Base-by-base conservation (phyloP, 2,329 filamentous ascomycete genomes). In the Botrytis fabae region DNA sequence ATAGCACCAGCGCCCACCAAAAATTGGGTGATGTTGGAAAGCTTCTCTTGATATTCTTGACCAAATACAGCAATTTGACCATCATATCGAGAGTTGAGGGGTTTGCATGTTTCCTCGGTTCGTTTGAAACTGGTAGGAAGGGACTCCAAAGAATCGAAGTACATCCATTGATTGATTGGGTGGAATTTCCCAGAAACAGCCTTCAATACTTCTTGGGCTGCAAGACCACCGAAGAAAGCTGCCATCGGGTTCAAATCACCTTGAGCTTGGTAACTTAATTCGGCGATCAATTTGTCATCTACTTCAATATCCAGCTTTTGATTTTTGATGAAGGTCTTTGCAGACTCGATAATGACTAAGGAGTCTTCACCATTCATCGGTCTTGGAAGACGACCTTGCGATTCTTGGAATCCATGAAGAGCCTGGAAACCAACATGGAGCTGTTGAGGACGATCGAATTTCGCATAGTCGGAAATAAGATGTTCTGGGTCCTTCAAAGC, bases 141-240 rank as follows among this genome's bases (percentile, higher is more conserved):
- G 16, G 96, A 97, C 83, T 99, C 96, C n/a, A 99, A 86, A 1
- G 96, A 97, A 83, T 99, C 96, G 79, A 98, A 97, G 86, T 99
- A 98, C 81, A 99, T 88, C 90, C 93, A 98, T 82, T 99, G 96
- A 78, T 92, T 88, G 77, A 98, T 91, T n/a, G 96, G 96, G 79
- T 94, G 90, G 85, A 99, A 99, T 83, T 99, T 99, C 78, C 96
- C 96, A 70, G 96, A 99, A 10, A 99, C 93, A 28, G 95, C 94
- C 84, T 99, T 99, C 75, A 99, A 88, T 35, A 98, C 92, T 83
- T 99, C 96, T 82, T 99, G 96, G 1, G 96, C 96, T 40, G 93
- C 89, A 78, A 98, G 89, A 78, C 96, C 96, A 82, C 96, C 96
- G 80, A 98, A 98, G 84, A 98, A 93, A 28, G 96, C 95, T 38